Evolutionary conservation across 2,329 filamentous ascomycete genomes (phyloP).

Genomic region (Colletotrichum lupini): DNA sequence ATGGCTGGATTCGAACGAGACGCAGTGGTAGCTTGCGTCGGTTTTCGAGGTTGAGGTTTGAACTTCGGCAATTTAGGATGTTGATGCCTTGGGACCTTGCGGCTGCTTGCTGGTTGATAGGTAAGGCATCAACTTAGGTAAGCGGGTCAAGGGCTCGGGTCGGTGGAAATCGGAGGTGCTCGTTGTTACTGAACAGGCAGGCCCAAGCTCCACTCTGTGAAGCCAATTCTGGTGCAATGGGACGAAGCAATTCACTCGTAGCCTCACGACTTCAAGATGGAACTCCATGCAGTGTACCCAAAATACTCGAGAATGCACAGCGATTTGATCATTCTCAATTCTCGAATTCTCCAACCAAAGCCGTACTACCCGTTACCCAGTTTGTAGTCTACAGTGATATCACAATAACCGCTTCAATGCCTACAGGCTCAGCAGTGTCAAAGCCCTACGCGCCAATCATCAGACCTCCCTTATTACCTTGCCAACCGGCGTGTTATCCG

Average conservation of each 20-base stretch:
- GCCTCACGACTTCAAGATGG: background rate
- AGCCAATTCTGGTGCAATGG: background rate
- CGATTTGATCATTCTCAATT: constrained; percentile 7
- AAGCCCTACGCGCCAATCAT: constrained; percentile 24
- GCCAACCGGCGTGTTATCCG: constrained; percentile 4
- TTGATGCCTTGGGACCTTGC: constrained; percentile 49
- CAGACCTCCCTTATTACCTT: constrained; percentile 27
- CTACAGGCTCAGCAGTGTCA: constrained; percentile 2
- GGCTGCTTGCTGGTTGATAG: background rate
- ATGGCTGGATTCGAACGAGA: constrained; percentile 30
- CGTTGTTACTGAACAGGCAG: background rate
- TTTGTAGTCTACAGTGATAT: constrained; percentile 36
- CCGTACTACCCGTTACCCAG: constrained; percentile 11
- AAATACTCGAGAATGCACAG: background rate
- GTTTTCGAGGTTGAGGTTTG: constrained; percentile 47
- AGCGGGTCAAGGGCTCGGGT: constrained; percentile 15
- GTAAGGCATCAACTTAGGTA: constrained; percentile 50
- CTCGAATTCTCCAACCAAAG: constrained; percentile 6
- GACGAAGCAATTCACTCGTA: constrained; percentile 2
- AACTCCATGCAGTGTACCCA: background rate
- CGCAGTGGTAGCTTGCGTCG: constrained; percentile 31
- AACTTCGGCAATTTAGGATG: constrained; percentile 54
- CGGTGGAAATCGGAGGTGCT: constrained; percentile 34
- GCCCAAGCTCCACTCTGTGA: constrained; percentile 13
- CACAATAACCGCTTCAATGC: constrained; percentile 30